Evolutionary conservation across 2,329 filamentous ascomycete species (phyloP).

Genomic region (Daldinia sp.): DNA sequence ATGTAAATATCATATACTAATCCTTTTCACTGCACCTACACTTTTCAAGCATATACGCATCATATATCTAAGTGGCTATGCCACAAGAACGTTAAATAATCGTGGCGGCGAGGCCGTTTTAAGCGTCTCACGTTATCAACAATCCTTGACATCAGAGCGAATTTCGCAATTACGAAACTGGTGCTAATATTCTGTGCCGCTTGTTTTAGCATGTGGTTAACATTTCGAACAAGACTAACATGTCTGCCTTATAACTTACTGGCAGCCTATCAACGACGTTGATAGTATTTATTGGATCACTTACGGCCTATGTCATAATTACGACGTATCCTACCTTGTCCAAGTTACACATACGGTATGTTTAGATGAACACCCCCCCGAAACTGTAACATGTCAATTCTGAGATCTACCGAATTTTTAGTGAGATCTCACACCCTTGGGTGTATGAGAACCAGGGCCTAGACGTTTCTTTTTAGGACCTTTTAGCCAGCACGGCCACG

Average conservation of each 20-base stretch:
- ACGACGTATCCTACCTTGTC: neutral
- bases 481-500: neutral
- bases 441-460: neutral
- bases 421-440: neutral
- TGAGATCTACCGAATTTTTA: neutral
- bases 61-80: neutral
- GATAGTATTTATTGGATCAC: neutral
- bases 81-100: neutral
- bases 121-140: neutral
- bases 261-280: neutral
- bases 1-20: neutral
- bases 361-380: neutral
- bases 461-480: too few species aligned
- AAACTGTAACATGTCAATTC: neutral
- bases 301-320: neutral
- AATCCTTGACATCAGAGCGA: neutral
- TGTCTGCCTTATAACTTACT: constrained; percentile 4
- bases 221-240: neutral
- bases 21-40: neutral
- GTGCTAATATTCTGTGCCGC: neutral
- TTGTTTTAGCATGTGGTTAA: neutral
- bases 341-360: neutral
- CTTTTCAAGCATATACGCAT: neutral
- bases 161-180: neutral
- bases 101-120: neutral